Base-by-base conservation (phyloP, 768 basidiomycete species). In the Brasilioporus rufonigricans region DNA sequence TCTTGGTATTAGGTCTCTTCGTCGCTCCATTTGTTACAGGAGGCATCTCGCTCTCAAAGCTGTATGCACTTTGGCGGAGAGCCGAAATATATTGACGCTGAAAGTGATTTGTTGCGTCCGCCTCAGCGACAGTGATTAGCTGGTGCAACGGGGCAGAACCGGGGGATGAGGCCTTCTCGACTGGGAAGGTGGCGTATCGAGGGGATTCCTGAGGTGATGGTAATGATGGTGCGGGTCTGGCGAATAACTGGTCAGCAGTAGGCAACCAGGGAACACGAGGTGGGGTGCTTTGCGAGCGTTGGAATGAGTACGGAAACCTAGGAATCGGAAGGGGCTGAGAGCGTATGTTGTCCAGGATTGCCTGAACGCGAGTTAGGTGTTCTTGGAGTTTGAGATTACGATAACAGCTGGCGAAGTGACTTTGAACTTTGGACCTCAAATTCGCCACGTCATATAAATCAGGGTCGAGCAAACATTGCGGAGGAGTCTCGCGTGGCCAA, bases 31-130 rank as follows among this genome's bases (percentile, higher is more conserved):
- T 2, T 1, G 24, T 16, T 13, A 26, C 4, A 24, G 5, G 11
- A 11, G 26, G 10, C 4, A 8, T 18, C 24, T 43, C 24, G 7
- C 1, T 43, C 14, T 11, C 24, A 6, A 43, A 26, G 14, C 21
- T 43, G 6, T 26, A 8, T 24, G 41, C 41, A 43, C 41, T 26
- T 2, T 8, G 3, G 41, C 14, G 41, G 9, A 43, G 41, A 26
- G 7, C 21, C 21, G 41, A 24, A 18, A 26, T 5, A 27, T 43
- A 43, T 4, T 43, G 24, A 16, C 11, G 24, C 4, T 43, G 23
- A 18, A 43, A 60, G n/a, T 5, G 4, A 39, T 59, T 58, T 16
- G 68, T 33, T 21, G 56, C 23, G 3, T 52, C 53, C 1, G 12
- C 32, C 19, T 50, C 44, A 9, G 57, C 48, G 3, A n/a, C 29